Base-by-base conservation (phyloP, 2,329 filamentous ascomycete species). In the Neodidymelliopsis sp. region DNA sequence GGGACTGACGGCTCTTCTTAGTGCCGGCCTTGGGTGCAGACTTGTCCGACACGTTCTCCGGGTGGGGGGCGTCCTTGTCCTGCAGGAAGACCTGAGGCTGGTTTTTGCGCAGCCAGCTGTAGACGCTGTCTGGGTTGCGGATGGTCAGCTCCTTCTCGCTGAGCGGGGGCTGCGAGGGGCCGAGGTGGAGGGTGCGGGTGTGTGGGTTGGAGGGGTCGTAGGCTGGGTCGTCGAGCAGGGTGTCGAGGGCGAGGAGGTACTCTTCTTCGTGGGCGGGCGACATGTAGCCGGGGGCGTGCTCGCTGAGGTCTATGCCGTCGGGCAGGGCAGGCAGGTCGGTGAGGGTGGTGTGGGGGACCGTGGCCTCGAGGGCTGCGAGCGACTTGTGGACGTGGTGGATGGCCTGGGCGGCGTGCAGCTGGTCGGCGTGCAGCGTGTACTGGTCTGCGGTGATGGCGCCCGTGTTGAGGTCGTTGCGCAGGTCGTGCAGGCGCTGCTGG, bases 101-200 rank as follows among this genome's bases (percentile, higher is more conserved):
- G 72, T 96, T 82, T 67, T 90, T 86, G 55, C 90, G 84, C 10
- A 99, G 83, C 94, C 94, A 99, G 72, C 95, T 97, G 76, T 96
- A 95, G 3, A 96, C 92, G 50, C 90, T 95, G 30, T 91, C 89
- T 0, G 92, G 91, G 70, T 97, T 97, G 40, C 83, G 83, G 18
- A 91, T 73, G 45, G 85, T 80, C 31, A 79, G 71, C 41, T 84
- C 77, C 49, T 79, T 74, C 65, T 77, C 74, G 47, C 70, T 68
- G 48, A 78, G 67, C 29, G 72, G 75, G 47, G 67, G 60, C 54
- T 69, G 71, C 58, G 64, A 74, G 62, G 73, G 77, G 30, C 68
- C 48, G 49, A 63, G 64, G 72, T 65, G 60, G 69, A 67, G 60
- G 52, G 73, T 73, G 56, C 77, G 63, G 38, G 66, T 67, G 28